Percentiles rank a stretch among this genome's conserved stretches.
These are phyloP conservation scores for Mayamaea pseudoterrestris DNA, from an alignment of 108 stramenopile species.

Conservation along the genomic window DNA sequence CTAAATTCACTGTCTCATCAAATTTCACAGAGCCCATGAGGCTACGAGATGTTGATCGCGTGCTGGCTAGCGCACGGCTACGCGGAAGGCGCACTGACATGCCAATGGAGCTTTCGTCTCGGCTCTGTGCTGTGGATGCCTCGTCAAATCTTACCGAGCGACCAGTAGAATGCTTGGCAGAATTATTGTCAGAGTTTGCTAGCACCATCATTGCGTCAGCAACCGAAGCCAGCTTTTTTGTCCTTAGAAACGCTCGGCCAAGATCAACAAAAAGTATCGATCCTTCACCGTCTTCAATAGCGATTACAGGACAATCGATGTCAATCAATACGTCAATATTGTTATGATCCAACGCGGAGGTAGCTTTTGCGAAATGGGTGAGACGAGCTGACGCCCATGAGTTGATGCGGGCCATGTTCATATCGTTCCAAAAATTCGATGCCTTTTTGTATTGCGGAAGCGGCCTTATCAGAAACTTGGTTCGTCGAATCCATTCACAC, in stretches of 20 bases:
- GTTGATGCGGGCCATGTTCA: slow-evolving; percentile 32
- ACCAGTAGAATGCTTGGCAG: too few relatives aligned
- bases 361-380: slow-evolving; percentile 23
- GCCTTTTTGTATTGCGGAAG: slow-evolving; percentile 11
- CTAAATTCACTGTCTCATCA: neutral
- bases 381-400: slow-evolving; percentile 23
- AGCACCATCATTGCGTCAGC: neutral
- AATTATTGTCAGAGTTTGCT: too few relatives aligned
- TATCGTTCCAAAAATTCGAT: slow-evolving; percentile 31
- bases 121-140: neutral
- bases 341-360: slow-evolving; percentile 22
- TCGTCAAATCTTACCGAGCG: neutral
- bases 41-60: neutral
- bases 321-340: slow-evolving; percentile 31
- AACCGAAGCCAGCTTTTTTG: slow-evolving; percentile 28
- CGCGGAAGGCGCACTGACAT: neutral
- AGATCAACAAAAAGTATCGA: slow-evolving; percentile 26
- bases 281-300: slow-evolving; percentile 19
- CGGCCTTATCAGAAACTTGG: slow-evolving; percentile 12
- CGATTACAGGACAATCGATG: slow-evolving; percentile 32
- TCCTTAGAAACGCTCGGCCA: slow-evolving; percentile 28
- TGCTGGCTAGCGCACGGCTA: too few relatives aligned
- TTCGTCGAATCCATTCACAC: slow-evolving; percentile 29
- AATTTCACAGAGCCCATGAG: neutral
- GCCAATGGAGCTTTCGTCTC: too few relatives aligned